These are phyloP conservation scores for Cladosporium sp. DNA, from an alignment of 2,329 filamentous ascomycete genomes.

Conservation along the genomic window DNA sequence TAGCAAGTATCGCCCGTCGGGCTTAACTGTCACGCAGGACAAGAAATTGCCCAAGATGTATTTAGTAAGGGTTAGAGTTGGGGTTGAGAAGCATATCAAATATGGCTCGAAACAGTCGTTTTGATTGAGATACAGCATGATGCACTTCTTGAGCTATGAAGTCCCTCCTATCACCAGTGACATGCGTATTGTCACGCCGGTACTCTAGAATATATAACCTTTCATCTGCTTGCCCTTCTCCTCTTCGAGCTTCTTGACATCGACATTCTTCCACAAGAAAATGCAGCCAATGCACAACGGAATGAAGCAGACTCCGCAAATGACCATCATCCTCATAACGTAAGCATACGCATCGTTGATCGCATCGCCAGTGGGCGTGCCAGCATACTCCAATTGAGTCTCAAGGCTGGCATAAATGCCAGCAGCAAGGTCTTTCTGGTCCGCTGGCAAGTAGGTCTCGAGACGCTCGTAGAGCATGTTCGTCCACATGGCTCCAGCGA, in stretches of 20 bases:
- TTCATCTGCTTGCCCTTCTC: slow-evolving; percentile 20
- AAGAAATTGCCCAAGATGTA: neutral
- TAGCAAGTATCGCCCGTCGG: neutral
- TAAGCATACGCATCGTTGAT: slow-evolving; percentile 40
- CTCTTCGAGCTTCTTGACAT: slow-evolving; percentile 25
- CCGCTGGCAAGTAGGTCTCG: slow-evolving; percentile 19
- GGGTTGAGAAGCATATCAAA: neutral
- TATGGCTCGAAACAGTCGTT: neutral
- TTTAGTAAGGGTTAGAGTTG: neutral
- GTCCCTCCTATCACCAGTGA: no score
- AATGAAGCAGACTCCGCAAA: slow-evolving; percentile 32
- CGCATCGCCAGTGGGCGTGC: slow-evolving; percentile 49
- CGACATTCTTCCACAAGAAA: slow-evolving; percentile 25
- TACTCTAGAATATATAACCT: slow-evolving; percentile 6
- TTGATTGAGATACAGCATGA: neutral
- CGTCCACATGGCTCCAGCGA: slow-evolving; percentile 21
- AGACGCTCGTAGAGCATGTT: slow-evolving; percentile 28
- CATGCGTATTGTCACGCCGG: no score
- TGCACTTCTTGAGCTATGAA: no score
- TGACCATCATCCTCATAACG: slow-evolving; percentile 41
- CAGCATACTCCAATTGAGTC: slow-evolving; percentile 57
- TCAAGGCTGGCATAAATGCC: slow-evolving; percentile 54
- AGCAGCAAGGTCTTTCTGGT: slow-evolving; percentile 18
- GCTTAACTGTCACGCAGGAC: neutral
- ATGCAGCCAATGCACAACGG: slow-evolving; percentile 20